Evolutionary conservation across 768 basidiomycete species (phyloP), one percentile per base, ranked within the genome.

Genomic region (Lepiota venenata): DNA sequence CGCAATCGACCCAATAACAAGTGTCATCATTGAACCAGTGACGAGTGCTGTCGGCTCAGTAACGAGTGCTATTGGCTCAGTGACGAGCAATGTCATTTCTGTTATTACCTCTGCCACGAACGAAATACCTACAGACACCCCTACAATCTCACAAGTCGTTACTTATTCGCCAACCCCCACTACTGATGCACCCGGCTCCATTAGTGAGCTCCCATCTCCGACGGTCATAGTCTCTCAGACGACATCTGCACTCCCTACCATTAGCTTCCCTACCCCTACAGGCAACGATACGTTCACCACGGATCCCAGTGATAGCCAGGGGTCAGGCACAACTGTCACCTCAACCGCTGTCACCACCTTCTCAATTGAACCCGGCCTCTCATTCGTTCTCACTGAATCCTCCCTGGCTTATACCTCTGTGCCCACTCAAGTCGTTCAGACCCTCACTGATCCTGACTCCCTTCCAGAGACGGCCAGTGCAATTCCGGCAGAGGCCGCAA

Each of bases 361-460:
- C 40, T 63, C 73, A 9, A 63, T 78, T 50, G 66, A 72, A 37
- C 71, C 78, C 0, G 74, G 67, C 27, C 68, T 78, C 11, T 70
- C 74, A 0, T 79, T 78, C 61, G 64, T 79, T 50, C 66, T 77
- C 20, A 74, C 76, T 10, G 72, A 73, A 61, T 68, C 72, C 1
- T 70, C 76, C 0, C 66, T 80, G 12, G 74, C 69, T 5, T 58
- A 77, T 38, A 66, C 71, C 2, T 66, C 78, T 5, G 49, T 69
- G 15, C 42, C 73, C 10, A 60, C 71, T 0, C 62, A 73, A 2
- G 54, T 70, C 1, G 49, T 59, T 32, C 53, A 47, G 10, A 69
- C 74, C 4, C 57, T 76, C 5, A 76, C 76, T 2, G 65, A 80
- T 56, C 77, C 80, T 2, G 79, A 80, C 55, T 63, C 66, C 48